Evolutionary conservation across 169 alveolate species (phyloP).

Genomic region (Cryptosporidium xiaoi): DNA sequence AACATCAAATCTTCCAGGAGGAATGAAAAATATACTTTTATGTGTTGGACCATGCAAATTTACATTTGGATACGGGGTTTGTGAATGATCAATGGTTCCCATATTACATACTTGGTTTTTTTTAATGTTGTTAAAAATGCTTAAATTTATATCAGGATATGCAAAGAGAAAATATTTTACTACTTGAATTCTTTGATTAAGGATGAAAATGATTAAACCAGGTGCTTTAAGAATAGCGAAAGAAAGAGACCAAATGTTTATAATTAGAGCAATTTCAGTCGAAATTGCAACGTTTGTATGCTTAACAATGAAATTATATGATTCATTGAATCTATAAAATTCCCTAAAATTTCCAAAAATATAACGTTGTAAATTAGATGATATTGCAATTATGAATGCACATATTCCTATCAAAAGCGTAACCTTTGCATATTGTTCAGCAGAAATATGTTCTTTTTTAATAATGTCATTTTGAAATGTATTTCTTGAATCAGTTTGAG

Average conservation of each 20-base stretch:
- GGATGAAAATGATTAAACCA: constrained; percentile 41
- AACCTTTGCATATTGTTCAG: constrained; percentile 43
- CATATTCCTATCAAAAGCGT: constrained; percentile 68
- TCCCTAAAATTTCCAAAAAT: constrained; percentile 57
- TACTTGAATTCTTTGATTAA: constrained; percentile 58
- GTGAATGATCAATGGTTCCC: neutral
- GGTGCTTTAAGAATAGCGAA: constrained; percentile 61
- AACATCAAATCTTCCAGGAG: constrained; percentile 70
- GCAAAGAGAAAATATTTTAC: constrained; percentile 53
- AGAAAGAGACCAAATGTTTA: constrained; percentile 55
- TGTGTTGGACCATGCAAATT: constrained; percentile 3
- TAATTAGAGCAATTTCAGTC: constrained; percentile 35
- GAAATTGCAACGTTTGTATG: constrained; percentile 56
- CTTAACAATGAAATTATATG: constrained; percentile 28
- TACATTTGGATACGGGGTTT: constrained; percentile 12
- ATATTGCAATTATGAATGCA: constrained; percentile 33
- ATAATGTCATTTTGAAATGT: constrained; percentile 66
- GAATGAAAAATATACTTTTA: constrained; percentile 47
- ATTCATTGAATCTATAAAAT: constrained; percentile 61
- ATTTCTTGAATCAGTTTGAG: constrained; percentile 44
- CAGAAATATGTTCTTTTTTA: constrained; percentile 62
- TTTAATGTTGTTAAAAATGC: constrained; percentile 40
- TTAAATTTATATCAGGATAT: constrained; percentile 58
- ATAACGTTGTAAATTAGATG: constrained; percentile 55
- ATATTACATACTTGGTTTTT: neutral